Evolutionary conservation across 1,139 yeast genomes (phyloP).

Genomic region (Entelexis sorbosivorans): DNA sequence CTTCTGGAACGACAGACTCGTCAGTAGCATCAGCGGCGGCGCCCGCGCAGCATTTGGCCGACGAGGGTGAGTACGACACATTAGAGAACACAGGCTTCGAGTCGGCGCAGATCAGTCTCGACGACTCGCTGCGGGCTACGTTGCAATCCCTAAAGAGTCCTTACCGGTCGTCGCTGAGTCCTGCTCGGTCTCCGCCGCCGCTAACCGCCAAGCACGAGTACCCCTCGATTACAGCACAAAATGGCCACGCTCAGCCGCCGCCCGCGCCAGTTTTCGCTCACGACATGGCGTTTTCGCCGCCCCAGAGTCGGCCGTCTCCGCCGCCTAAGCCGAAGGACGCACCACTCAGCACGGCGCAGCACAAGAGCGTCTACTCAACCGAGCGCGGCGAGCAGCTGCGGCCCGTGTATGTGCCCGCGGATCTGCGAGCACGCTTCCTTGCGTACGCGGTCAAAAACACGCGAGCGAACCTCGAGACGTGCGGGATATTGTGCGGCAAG

Average conservation of each 20-base stretch:
- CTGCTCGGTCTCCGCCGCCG: neutral
- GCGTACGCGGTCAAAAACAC: conserved; percentile 41
- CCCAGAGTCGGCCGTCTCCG: too few species aligned
- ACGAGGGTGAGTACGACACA: neutral
- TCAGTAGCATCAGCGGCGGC: neutral
- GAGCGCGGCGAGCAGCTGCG: conserved; percentile 40
- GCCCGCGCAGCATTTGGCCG: too few species aligned
- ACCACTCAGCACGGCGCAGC: neutral
- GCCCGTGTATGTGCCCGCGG: conserved; percentile 40
- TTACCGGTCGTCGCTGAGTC: neutral
- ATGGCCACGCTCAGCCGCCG: neutral
- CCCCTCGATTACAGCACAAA: neutral
- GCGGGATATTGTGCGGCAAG: conserved; percentile 52
- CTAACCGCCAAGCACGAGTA: neutral
- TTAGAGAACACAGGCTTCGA: neutral
- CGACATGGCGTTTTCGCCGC: too few species aligned
- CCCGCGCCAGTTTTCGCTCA: too few species aligned
- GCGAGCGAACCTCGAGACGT: conserved; percentile 42
- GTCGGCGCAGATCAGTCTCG: neutral
- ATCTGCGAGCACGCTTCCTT: conserved; percentile 36
- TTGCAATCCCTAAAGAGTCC: neutral
- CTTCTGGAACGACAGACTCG: too few species aligned
- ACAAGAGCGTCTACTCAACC: neutral
- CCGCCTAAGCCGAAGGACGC: neutral
- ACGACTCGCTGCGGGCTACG: conserved; percentile 5